Conservation (phyloP, 2,329 filamentous ascomycete genomes). For the Alternaria sp. region DNA sequence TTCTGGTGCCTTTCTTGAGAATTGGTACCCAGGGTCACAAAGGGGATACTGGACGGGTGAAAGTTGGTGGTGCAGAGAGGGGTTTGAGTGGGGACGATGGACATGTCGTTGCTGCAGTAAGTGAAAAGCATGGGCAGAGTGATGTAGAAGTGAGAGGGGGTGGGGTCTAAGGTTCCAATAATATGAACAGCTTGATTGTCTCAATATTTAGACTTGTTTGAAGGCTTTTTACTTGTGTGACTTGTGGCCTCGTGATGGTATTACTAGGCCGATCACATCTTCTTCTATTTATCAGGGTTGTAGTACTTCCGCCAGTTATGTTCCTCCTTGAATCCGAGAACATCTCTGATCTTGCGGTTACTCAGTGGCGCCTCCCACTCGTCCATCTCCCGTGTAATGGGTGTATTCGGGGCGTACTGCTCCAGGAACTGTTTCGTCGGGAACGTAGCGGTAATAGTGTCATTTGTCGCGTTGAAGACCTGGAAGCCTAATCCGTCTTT, state of each 20-base stretch:
- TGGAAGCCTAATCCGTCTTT: conserved; percentile 68
- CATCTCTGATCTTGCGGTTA: conserved; percentile 66
- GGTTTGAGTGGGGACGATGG: conserved; percentile 9
- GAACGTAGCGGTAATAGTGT: conserved; percentile 64
- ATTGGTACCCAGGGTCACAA: conserved; percentile 63
- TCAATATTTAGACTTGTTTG: neutral
- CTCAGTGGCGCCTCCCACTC: conserved; percentile 67
- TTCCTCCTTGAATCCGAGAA: conserved; percentile 67
- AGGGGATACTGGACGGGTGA: conserved; percentile 35
- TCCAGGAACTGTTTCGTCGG: conserved; percentile 63
- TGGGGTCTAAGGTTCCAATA: neutral
- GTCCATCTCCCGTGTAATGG: conserved; percentile 64
- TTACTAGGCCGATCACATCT: neutral
- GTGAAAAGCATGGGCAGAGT: neutral
- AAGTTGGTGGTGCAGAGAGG: conserved; percentile 3
- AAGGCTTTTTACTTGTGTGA: neutral
- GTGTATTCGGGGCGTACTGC: conserved; percentile 58
- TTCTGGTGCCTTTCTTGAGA: conserved; percentile 62
- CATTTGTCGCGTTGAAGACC: conserved; percentile 71
- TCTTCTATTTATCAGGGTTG: conserved; percentile 35
- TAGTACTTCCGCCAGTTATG: conserved; percentile 66
- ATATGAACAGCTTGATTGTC: neutral
- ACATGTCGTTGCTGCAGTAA: conserved; percentile 2
- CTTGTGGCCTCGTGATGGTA: neutral
- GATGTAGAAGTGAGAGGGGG: neutral